These are phyloP conservation scores for Ustilago bromivora DNA, from an alignment of 1,284 basidiomycete genomes.

Conservation along the genomic window DNA sequence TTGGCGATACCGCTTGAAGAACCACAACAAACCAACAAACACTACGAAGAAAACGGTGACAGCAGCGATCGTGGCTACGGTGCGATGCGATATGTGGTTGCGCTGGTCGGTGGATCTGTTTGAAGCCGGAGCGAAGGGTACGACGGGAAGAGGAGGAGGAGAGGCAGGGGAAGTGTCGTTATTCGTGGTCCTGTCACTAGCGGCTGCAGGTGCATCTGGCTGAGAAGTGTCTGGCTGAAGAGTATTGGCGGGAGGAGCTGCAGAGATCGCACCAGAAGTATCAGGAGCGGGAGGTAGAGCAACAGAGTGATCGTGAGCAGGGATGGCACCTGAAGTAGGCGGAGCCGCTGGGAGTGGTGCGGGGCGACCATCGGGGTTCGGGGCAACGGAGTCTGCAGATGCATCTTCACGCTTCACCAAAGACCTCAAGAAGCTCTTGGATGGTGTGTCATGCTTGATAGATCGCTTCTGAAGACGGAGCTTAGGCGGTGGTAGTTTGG, in stretches of 20 bases:
- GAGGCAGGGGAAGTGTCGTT: slow-evolving; percentile 12
- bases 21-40: slow-evolving; percentile 5
- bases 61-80: background rate
- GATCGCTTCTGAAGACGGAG: background rate
- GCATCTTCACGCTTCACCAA: background rate
- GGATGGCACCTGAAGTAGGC: background rate
- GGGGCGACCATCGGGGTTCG: background rate
- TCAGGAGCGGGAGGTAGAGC: background rate
- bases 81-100: background rate
- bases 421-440: background rate
- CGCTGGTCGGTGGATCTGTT: background rate
- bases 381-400: background rate
- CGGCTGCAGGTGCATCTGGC: background rate
- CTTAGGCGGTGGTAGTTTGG: background rate
- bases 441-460: background rate
- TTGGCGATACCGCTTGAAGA: slow-evolving; percentile 16
- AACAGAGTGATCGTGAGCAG: background rate
- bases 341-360: background rate
- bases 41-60: background rate
- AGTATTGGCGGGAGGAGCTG: background rate
- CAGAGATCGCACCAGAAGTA: background rate
- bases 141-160: background rate
- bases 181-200: slow-evolving; percentile 11
- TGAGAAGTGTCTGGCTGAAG: background rate
- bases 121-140: background rate